phyloP scores from a whole-genome alignment of 305 asterid species.

The Fraxinus floribunda region DNA sequence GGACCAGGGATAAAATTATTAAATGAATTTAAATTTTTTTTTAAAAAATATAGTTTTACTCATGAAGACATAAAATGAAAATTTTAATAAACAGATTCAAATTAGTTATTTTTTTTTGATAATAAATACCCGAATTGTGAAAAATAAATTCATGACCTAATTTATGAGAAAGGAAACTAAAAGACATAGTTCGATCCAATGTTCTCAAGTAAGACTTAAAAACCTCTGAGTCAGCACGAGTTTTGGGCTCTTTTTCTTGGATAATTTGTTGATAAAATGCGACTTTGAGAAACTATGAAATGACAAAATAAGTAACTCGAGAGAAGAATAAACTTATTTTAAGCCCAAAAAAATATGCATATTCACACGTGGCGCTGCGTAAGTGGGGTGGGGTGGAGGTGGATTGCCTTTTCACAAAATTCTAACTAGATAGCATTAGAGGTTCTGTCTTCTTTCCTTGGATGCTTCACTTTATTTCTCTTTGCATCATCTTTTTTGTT shows the following conservation, averaged over 20 bases:
- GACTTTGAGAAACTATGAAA: no score
- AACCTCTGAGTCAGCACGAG: no score
- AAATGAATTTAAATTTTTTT: no score
- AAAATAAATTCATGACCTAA: background rate
- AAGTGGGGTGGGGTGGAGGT: background rate
- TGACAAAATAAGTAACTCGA: background rate
- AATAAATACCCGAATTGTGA: no score
- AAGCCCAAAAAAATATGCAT: background rate
- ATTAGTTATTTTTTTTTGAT: no score
- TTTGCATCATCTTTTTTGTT: constrained; percentile 19
- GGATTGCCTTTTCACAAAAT: background rate
- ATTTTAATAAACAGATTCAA: no score
- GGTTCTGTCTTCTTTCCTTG: constrained; percentile 23
- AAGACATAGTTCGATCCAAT: background rate
- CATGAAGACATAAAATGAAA: no score
- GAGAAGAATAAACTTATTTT: background rate
- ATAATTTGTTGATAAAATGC: no score
- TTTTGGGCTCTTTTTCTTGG: no score
- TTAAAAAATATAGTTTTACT: no score
- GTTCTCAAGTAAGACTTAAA: background rate
- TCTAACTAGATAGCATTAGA: background rate
- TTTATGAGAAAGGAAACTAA: background rate
- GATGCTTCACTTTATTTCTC: constrained; percentile 29
- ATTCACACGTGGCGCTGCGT: background rate
- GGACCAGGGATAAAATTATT: no score